Evolutionary conservation across 306 rosid genomes (phyloP).

Genomic region (Senna siamea): DNA sequence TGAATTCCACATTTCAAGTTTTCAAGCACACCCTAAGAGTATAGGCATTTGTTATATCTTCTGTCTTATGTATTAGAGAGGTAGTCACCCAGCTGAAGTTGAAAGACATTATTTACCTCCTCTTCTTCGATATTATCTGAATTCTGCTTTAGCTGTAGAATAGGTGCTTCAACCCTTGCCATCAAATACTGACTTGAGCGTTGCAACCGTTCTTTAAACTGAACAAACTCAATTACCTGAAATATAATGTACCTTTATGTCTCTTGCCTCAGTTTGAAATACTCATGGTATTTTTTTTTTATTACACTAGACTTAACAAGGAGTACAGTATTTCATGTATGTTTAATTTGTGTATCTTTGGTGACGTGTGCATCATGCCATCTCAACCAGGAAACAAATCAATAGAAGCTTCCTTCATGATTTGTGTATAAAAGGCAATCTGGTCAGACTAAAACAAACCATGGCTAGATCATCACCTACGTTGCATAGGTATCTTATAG

Average conservation of each 20-base stretch:
- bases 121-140: conserved; percentile 81
- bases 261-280: conserved; percentile 25
- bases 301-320: conserved; percentile 17
- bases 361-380: neutral
- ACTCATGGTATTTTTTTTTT: conserved; percentile 25
- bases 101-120: conserved; percentile 61
- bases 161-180: conserved; percentile 79
- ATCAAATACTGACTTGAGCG: conserved; percentile 78
- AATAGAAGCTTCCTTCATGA: conserved; percentile 10
- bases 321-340: neutral
- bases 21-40: conserved; percentile 67
- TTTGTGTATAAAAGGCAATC: neutral
- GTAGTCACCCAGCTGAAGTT: conserved; percentile 26
- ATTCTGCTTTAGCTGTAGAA: conserved; percentile 82
- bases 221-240: conserved; percentile 97
- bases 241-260: conserved; percentile 27
- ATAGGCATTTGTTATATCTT: conserved; percentile 30
- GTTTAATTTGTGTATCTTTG: neutral
- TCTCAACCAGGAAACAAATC: conserved; percentile 14
- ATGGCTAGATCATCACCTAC: conserved; percentile 1
- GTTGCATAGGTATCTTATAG: too few species aligned
- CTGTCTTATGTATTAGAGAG: conserved; percentile 33
- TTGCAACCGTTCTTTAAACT: conserved; percentile 86
- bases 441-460: conserved; percentile 33
- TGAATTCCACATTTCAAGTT: conserved; percentile 72